These are phyloP conservation scores for Murraya koenigii DNA, from an alignment of 345 rosid genomes.

Conservation along the genomic window DNA sequence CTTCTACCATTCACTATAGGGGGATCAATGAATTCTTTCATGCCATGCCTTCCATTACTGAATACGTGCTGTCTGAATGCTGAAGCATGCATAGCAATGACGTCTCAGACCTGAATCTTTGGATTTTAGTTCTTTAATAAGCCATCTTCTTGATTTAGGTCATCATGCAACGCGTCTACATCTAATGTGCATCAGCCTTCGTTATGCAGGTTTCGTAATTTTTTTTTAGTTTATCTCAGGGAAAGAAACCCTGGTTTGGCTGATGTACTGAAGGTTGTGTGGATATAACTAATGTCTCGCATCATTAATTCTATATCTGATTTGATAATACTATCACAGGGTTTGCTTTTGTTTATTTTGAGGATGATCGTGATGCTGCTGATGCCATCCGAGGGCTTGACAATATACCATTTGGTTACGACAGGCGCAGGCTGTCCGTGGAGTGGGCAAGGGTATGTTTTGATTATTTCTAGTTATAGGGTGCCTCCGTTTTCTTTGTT, in stretches of 20 bases:
- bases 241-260: conserved; percentile 36
- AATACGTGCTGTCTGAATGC: conserved; percentile 64
- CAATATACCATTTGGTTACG: conserved; percentile 69
- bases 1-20: conserved; percentile 50
- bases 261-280: conserved; percentile 28
- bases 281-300: conserved; percentile 15
- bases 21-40: conserved; percentile 62
- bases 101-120: conserved; percentile 62
- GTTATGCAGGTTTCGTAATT: conserved; percentile 72
- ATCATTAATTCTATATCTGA: conserved; percentile 13
- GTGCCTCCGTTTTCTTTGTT: neutral
- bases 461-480: neutral
- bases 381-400: conserved; percentile 77
- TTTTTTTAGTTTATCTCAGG: conserved; percentile 31
- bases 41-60: conserved; percentile 64
- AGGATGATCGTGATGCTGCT: conserved; percentile 84
- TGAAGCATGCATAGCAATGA: conserved; percentile 66
- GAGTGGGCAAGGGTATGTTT: conserved; percentile 80
- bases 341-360: conserved; percentile 86
- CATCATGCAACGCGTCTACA: conserved; percentile 76
- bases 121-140: conserved; percentile 49
- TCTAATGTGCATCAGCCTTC: conserved; percentile 75
- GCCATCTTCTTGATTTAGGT: conserved; percentile 65
- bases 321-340: conserved; percentile 45
- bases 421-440: conserved; percentile 62